phyloP scores from a whole-genome alignment of 2,329 filamentous ascomycete species.

The Curvularia eragrostidis region DNA sequence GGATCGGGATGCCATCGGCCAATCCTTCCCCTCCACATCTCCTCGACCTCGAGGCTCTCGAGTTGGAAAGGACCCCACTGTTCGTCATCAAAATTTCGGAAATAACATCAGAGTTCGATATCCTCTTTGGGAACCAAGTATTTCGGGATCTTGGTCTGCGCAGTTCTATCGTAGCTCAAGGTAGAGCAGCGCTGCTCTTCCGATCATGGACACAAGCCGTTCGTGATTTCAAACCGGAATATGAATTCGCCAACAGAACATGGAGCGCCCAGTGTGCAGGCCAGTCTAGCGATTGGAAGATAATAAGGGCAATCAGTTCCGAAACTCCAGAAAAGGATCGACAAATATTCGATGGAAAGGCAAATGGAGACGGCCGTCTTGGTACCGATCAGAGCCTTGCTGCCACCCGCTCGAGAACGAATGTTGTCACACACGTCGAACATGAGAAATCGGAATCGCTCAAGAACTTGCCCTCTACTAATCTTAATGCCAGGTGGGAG shows the following conservation, averaged over 20 bases:
- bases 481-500: slow-evolving; percentile 35
- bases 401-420: slow-evolving; percentile 17
- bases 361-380: background rate
- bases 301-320: slow-evolving; percentile 20
- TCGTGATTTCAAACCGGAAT: slow-evolving; percentile 15
- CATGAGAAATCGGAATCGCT: slow-evolving; percentile 6
- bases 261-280: slow-evolving; percentile 32
- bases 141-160: slow-evolving; percentile 24
- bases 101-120: slow-evolving; percentile 22
- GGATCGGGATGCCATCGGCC: slow-evolving; percentile 10
- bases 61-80: slow-evolving; percentile 30
- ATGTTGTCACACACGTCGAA: slow-evolving; percentile 13
- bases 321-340: background rate
- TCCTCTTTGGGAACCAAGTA: slow-evolving; percentile 33
- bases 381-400: slow-evolving; percentile 2
- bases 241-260: slow-evolving; percentile 23
- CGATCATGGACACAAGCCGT: slow-evolving; percentile 38
- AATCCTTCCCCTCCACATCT: slow-evolving; percentile 3
- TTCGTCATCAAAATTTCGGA: slow-evolving; percentile 31
- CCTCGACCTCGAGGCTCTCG: slow-evolving; percentile 33
- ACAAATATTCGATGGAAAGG: slow-evolving; percentile 3
- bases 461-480: slow-evolving; percentile 16
- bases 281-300: slow-evolving; percentile 23
- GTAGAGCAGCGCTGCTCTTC: slow-evolving; percentile 30
- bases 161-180: slow-evolving; percentile 14